phyloP scores from a whole-genome alignment of 768 basidiomycete species.

The Amanita thiersii region DNA sequence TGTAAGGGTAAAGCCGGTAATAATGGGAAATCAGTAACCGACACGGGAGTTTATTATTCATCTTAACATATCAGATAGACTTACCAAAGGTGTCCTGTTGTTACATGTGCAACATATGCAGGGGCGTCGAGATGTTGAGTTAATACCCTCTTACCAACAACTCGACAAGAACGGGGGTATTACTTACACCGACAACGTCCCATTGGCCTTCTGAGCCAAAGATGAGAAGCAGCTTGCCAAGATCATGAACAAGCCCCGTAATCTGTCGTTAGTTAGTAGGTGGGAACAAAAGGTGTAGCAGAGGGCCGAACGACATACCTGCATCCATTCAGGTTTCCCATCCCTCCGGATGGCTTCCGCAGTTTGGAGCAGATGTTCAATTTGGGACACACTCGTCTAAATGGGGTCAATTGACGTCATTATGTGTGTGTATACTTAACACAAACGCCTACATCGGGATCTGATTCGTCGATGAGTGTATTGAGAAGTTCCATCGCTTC shows the following conservation, averaged over 20 bases:
- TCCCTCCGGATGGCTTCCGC: slow-evolving; percentile 85
- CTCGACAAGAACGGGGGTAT: slow-evolving; percentile 4
- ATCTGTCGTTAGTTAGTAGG: slow-evolving; percentile 31
- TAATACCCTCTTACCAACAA: not conserved
- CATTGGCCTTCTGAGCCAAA: slow-evolving; percentile 88
- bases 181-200: slow-evolving; percentile 83
- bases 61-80: slow-evolving; percentile 8
- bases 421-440: slow-evolving; percentile 7
- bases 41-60: slow-evolving; percentile 1
- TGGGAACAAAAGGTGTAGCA: not conserved
- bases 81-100: slow-evolving; percentile 36
- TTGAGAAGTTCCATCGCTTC: slow-evolving; percentile 83
- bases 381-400: slow-evolving; percentile 73
- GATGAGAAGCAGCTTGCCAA: slow-evolving; percentile 80
- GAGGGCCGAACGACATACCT: slow-evolving; percentile 26
- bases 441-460: slow-evolving; percentile 60
- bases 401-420: slow-evolving; percentile 16
- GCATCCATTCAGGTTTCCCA: slow-evolving; percentile 91
- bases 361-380: slow-evolving; percentile 86
- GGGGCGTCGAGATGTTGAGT: slow-evolving; percentile 10
- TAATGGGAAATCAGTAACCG: slow-evolving; percentile 6
- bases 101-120: not conserved
- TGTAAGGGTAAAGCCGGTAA: slow-evolving; percentile 18
- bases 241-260: slow-evolving; percentile 80
- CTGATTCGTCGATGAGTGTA: slow-evolving; percentile 83